Evolutionary conservation across 148 eudicot genomes (phyloP).

Genomic region (Arbutus unedo): DNA sequence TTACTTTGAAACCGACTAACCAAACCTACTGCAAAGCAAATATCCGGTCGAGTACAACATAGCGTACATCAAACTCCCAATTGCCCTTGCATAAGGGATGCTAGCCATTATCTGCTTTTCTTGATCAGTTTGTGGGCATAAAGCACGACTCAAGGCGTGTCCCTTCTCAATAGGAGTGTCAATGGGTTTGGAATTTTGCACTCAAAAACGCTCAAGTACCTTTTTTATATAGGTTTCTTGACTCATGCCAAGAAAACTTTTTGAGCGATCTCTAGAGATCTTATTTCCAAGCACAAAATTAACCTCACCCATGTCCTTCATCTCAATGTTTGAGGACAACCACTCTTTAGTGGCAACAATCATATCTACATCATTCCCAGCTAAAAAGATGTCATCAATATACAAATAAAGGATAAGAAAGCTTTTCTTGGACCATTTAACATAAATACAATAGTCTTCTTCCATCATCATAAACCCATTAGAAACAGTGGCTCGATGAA

Average conservation of each 20-base stretch:
- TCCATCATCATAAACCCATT: too few relatives aligned
- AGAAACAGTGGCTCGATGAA: too few relatives aligned
- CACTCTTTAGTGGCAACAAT: too few relatives aligned
- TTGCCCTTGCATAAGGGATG: background rate
- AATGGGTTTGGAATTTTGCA: background rate
- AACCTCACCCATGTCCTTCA: background rate
- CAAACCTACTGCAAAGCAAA: too few relatives aligned
- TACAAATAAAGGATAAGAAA: too few relatives aligned
- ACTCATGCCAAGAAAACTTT: background rate
- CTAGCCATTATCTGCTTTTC: background rate
- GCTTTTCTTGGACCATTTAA: too few relatives aligned
- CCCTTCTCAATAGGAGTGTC: too few relatives aligned
- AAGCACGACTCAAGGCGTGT: background rate
- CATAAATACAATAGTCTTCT: background rate
- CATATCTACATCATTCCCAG: background rate
- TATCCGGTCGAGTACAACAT: too few relatives aligned
- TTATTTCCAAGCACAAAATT: background rate
- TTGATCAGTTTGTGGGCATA: background rate
- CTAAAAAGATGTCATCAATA: too few relatives aligned
- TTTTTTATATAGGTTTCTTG: background rate
- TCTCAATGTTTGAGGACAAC: too few relatives aligned
- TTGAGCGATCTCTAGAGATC: background rate
- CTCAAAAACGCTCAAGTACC: background rate
- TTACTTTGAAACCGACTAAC: too few relatives aligned
- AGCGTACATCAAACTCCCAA: background rate